A percentile compares a stretch with the other conserved stretches of the same genome.
phyloP scores from a whole-genome alignment of 768 basidiomycete species.

The Phaeotremella skinneri region DNA sequence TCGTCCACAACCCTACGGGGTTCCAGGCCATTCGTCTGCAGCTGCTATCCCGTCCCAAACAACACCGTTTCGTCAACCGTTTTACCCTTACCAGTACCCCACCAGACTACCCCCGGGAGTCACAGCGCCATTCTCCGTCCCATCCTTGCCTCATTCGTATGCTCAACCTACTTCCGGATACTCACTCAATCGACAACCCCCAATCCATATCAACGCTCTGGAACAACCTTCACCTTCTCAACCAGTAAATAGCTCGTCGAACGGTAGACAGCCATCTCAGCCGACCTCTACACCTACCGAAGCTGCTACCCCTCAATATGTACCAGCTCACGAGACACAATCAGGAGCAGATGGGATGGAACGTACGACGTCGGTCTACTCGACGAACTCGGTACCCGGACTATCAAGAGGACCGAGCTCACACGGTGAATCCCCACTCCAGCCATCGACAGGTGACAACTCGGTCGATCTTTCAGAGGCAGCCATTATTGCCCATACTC shows the following conservation, averaged over 20 bases:
- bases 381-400: conserved; percentile 12
- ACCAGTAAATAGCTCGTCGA: not conserved
- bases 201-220: not conserved
- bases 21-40: not conserved
- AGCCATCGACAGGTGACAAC: not conserved
- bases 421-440: conserved; percentile 1
- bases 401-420: conserved; percentile 11
- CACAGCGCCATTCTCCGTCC: not conserved
- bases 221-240: conserved; percentile 8
- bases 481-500: conserved; percentile 2
- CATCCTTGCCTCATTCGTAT: not conserved
- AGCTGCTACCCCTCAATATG: not conserved
- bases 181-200: conserved; percentile 1
- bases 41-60: not conserved
- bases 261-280: not conserved
- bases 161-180: not conserved
- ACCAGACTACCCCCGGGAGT: not conserved
- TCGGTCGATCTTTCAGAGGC: conserved; percentile 3
- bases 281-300: not conserved
- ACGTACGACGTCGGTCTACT: conserved; percentile 8
- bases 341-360: not conserved
- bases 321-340: not conserved
- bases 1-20: not conserved
- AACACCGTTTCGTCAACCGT: not conserved
- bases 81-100: not conserved